phyloP scores from a whole-genome alignment of 2,329 filamentous ascomycete species.

The Hypoxylon sp. region DNA sequence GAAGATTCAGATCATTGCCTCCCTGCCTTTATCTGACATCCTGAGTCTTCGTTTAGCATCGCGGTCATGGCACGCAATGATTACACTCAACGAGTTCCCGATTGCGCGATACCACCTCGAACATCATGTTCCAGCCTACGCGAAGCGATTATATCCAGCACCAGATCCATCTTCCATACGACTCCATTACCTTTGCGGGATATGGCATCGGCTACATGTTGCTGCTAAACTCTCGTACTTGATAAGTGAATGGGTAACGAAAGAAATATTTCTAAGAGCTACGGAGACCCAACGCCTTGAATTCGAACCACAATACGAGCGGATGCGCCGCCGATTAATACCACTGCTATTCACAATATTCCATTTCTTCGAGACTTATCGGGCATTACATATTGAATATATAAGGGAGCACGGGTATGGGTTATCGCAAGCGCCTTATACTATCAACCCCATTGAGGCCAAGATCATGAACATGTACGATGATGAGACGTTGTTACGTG shows the following conservation, averaged over 20 bases:
- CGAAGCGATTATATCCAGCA: constrained; percentile 71
- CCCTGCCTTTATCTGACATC: constrained; percentile 72
- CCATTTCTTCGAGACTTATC: constrained; percentile 77
- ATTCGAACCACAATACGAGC: constrained; percentile 73
- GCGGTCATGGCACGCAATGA: constrained; percentile 71
- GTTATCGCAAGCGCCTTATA: constrained; percentile 68
- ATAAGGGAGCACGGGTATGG: constrained; percentile 69
- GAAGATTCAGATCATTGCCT: constrained; percentile 73
- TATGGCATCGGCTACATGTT: constrained; percentile 77
- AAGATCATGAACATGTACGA: constrained; percentile 77
- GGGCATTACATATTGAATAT: constrained; percentile 71
- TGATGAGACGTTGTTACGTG: constrained; percentile 72
- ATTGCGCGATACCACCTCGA: constrained; percentile 74
- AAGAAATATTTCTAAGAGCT: constrained; percentile 74
- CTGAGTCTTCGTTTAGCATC: constrained; percentile 72
- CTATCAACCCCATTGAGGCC: constrained; percentile 73
- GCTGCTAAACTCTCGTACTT: constrained; percentile 73
- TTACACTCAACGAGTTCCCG: constrained; percentile 72
- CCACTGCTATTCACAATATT: constrained; percentile 76
- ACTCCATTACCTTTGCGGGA: constrained; percentile 73
- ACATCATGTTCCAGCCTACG: constrained; percentile 72
- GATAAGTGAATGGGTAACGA: constrained; percentile 76
- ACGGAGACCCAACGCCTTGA: constrained; percentile 69
- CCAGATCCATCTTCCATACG: constrained; percentile 65
- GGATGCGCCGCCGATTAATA: constrained; percentile 75